Conservation (phyloP, 306 rosid species). For the Pterocarpus macrocarpus region DNA sequence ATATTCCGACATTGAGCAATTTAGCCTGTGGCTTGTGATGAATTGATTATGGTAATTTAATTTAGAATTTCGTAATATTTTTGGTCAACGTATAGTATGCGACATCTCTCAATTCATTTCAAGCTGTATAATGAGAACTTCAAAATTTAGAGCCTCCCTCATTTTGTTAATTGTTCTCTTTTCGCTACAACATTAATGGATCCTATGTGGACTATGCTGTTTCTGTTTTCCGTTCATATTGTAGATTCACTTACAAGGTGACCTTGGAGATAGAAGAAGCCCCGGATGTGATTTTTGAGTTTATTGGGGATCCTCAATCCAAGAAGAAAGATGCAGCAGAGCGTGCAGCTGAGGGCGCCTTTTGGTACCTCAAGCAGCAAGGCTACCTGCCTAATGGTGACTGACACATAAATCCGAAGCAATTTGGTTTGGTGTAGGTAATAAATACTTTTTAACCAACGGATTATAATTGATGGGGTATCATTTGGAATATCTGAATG, state of each 20-base stretch:
- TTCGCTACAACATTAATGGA: not conserved
- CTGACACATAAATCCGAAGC: slow-evolving; percentile 8
- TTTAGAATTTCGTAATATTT: not conserved
- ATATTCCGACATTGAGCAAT: too few relatives aligned
- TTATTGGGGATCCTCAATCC: slow-evolving; percentile 58
- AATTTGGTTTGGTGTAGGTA: not conserved
- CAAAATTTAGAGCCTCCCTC: not conserved
- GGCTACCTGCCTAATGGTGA: slow-evolving; percentile 53
- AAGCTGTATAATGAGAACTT: not conserved
- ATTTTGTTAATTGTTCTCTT: not conserved
- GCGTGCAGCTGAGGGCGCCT: slow-evolving; percentile 83
- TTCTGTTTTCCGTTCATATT: slow-evolving; percentile 22
- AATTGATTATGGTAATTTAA: too few relatives aligned
- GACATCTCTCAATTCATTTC: slow-evolving; percentile 6
- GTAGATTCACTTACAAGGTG: slow-evolving; percentile 79
- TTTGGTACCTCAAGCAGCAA: slow-evolving; percentile 72
- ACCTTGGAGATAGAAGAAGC: slow-evolving; percentile 70
- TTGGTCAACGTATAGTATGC: not conserved
- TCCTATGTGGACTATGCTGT: slow-evolving; percentile 22
- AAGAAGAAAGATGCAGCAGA: slow-evolving; percentile 86
- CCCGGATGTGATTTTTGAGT: slow-evolving; percentile 59
- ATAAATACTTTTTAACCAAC: not conserved
- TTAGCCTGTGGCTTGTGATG: too few relatives aligned
- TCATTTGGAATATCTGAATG: slow-evolving; percentile 30
- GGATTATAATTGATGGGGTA: not conserved